phyloP scores from a whole-genome alignment of 2,329 filamentous ascomycete species.

The Aciculosporium take region DNA sequence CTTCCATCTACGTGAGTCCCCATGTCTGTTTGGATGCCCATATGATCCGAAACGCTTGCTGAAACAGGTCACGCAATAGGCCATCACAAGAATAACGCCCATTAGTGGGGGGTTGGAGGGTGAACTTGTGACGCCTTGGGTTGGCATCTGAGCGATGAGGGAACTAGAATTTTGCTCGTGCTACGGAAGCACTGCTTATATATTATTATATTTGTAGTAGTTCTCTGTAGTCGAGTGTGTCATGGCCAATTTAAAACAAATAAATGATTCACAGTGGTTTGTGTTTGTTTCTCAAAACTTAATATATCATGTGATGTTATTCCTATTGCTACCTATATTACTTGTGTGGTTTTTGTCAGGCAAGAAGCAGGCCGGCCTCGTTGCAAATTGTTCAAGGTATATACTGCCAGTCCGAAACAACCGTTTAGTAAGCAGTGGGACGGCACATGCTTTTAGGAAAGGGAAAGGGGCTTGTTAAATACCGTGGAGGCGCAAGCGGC shows the following conservation, averaged over 20 bases:
- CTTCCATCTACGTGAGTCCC: constrained; percentile 88
- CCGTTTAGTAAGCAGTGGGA: too few relatives aligned
- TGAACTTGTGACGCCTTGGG: neutral
- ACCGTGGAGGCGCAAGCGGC: too few relatives aligned
- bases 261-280: too few relatives aligned
- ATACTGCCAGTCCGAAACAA: too few relatives aligned
- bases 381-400: too few relatives aligned
- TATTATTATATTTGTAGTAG: constrained; percentile 4
- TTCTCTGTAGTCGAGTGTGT: neutral
- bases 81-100: constrained; percentile 99
- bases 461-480: neutral
- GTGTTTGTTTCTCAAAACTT: neutral
- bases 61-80: constrained; percentile 38
- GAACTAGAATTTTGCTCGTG: constrained; percentile 28
- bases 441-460: neutral
- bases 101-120: constrained; percentile 44
- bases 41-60: neutral
- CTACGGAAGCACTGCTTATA: neutral
- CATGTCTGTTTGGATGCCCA: constrained; percentile 1
- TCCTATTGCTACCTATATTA: too few relatives aligned
- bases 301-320: neutral
- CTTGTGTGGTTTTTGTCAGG: too few relatives aligned
- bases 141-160: constrained; percentile 16
- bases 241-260: neutral
- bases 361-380: too few relatives aligned